phyloP scores from a whole-genome alignment of 768 basidiomycete species.

The Suillus spraguei region DNA sequence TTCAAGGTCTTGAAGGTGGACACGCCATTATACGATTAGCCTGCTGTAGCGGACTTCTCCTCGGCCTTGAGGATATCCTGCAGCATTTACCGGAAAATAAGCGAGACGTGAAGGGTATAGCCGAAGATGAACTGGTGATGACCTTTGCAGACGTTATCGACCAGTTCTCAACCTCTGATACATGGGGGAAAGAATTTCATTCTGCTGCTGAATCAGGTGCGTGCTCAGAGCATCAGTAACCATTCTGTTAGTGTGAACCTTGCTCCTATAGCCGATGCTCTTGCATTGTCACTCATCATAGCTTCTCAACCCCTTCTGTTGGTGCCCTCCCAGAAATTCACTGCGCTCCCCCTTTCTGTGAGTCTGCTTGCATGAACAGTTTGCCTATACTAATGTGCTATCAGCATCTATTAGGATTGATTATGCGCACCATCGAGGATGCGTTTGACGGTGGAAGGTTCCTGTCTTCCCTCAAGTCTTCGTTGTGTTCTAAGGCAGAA shows the following conservation, averaged over 20 bases:
- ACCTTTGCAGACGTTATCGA: conserved; percentile 78
- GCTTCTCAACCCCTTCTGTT: conserved; percentile 63
- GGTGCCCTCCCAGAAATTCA: conserved; percentile 55
- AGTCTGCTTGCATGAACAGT: conserved; percentile 32
- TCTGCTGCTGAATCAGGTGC: conserved; percentile 47
- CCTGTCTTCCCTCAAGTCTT: conserved; percentile 44
- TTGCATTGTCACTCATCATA: conserved; percentile 49
- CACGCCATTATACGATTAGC: conserved; percentile 63
- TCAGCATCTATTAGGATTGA: conserved; percentile 33
- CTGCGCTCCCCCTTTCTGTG: conserved; percentile 59
- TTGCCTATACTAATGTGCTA: conserved; percentile 4
- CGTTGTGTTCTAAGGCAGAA: conserved; percentile 27
- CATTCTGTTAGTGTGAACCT: conserved; percentile 3
- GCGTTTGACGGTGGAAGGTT: conserved; percentile 61
- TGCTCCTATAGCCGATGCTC: conserved; percentile 39
- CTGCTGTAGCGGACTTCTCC: conserved; percentile 62
- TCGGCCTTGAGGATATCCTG: conserved; percentile 61
- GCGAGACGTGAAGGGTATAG: conserved; percentile 38
- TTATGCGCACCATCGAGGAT: conserved; percentile 51
- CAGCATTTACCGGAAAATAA: conserved; percentile 32
- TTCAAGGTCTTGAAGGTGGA: conserved; percentile 68
- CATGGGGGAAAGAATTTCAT: conserved; percentile 73
- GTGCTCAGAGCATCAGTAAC: conserved; percentile 12
- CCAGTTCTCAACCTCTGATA: conserved; percentile 43
- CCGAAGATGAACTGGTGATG: conserved; percentile 69